Evolutionary conservation across 2,329 filamentous ascomycete species (phyloP).

Genomic region (Ceratocystis papillata): DNA sequence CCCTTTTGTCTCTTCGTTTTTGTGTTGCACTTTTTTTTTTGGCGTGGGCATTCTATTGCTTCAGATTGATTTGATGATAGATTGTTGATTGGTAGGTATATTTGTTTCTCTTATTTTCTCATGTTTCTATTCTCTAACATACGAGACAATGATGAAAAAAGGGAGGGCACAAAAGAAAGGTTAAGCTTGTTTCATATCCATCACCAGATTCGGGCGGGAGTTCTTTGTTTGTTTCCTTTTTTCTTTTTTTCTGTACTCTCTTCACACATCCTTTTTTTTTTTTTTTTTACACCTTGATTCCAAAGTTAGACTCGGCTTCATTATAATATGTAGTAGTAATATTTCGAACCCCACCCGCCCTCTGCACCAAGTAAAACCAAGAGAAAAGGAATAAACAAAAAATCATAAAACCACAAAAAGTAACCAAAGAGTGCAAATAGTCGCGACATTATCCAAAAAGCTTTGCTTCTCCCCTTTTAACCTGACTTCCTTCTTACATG

Average conservation of each 20-base stretch:
- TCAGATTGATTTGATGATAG: not conserved
- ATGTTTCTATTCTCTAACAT: not conserved
- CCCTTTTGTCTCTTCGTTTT: not conserved
- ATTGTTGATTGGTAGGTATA: slow-evolving; percentile 9
- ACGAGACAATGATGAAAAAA: not conserved
- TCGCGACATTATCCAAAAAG: slow-evolving; percentile 8
- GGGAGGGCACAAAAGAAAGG: slow-evolving; percentile 5
- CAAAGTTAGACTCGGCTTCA: slow-evolving; percentile 5
- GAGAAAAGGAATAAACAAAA: not conserved
- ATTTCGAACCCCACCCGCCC: not conserved
- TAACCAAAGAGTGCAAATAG: not conserved
- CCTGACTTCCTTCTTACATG: slow-evolving; percentile 52
- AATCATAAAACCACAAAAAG: slow-evolving; percentile 7
- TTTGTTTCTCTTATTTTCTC: not conserved
- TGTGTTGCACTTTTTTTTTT: slow-evolving; percentile 6
- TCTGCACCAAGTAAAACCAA: not conserved
- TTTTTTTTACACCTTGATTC: no score
- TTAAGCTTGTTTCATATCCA: slow-evolving; percentile 8
- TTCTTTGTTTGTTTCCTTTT: not conserved
- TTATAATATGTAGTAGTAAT: slow-evolving; percentile 15
- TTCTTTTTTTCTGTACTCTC: not conserved
- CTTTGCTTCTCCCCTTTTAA: not conserved
- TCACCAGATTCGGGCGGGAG: slow-evolving; percentile 11
- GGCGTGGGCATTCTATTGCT: not conserved
- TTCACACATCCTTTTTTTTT: no score